Conservation (phyloP, 129 eudicot genomes). For the Flaveria linearis region DNA sequence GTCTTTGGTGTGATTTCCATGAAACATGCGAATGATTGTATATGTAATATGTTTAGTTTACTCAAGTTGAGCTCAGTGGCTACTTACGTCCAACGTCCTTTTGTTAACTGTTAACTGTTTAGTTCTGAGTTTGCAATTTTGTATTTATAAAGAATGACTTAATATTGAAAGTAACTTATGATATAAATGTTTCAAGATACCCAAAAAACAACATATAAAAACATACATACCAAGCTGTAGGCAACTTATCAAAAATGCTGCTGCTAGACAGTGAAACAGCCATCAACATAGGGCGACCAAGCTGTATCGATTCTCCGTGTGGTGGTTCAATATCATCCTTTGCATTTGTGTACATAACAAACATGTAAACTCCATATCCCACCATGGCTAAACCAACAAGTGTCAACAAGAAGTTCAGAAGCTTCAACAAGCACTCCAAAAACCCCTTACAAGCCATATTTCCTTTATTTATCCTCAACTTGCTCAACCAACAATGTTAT, state of each 20-base stretch:
- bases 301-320: conserved; percentile 49
- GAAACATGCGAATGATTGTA: no score
- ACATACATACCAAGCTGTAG: conserved; percentile 84
- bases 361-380: conserved; percentile 84
- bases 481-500: conserved; percentile 21
- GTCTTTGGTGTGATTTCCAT: no score
- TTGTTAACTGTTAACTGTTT: background rate
- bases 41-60: no score
- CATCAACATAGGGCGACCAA: conserved; percentile 85
- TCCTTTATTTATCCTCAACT: background rate
- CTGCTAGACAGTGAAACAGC: conserved; percentile 51
- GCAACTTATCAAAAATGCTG: conserved; percentile 65
- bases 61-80: background rate
- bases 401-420: conserved; percentile 75
- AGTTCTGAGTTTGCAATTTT: background rate
- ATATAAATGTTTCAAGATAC: background rate
- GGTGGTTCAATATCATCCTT: conserved; percentile 40
- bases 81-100: background rate
- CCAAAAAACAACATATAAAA: background rate
- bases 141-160: background rate
- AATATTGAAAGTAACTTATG: background rate
- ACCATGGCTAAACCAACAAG: conserved; percentile 77
- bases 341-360: conserved; percentile 64
- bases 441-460: conserved; percentile 84
- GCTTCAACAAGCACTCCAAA: conserved; percentile 82